Evolutionary conservation across 148 eudicot species (phyloP).

Genomic region (Arbutus unedo): DNA sequence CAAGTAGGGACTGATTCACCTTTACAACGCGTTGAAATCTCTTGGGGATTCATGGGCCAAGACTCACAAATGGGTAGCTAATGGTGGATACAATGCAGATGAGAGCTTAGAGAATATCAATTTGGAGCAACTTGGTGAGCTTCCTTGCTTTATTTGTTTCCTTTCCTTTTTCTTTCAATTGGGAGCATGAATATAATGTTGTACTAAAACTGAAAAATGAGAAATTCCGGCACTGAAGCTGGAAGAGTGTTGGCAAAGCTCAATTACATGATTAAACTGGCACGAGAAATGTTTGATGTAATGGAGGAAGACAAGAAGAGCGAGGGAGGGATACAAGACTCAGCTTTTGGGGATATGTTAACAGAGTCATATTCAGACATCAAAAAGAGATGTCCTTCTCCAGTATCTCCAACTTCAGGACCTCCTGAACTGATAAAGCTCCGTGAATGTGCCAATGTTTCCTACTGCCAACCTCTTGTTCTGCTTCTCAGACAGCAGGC

Average conservation of each 20-base stretch:
- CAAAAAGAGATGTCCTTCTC: constrained; percentile 42
- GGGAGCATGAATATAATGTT: not conserved
- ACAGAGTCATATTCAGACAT: constrained; percentile 33
- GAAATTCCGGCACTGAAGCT: constrained; percentile 16
- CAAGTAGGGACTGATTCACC: constrained; percentile 47
- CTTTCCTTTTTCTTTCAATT: not conserved
- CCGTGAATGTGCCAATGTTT: constrained; percentile 20
- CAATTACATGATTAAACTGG: constrained; percentile 59
- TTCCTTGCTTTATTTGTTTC: constrained; percentile 7
- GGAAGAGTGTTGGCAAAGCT: constrained; percentile 45
- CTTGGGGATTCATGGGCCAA: constrained; percentile 67
- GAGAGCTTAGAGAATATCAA: constrained; percentile 30
- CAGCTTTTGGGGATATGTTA: no score
- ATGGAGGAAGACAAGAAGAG: constrained; percentile 68
- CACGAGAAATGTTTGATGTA: constrained; percentile 44
- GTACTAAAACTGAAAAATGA: no score
- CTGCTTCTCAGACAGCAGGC: constrained; percentile 57
- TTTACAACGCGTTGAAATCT: constrained; percentile 58
- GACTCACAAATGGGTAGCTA: constrained; percentile 45
- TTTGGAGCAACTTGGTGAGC: constrained; percentile 51
- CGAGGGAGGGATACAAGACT: constrained; percentile 16
- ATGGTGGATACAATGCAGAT: constrained; percentile 29
- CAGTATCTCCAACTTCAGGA: constrained; percentile 67
- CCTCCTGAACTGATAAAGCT: constrained; percentile 30
- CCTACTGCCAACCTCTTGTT: constrained; percentile 55